phyloP scores from a whole-genome alignment of 257 asterid species.

The Knoxia roxburghii region DNA sequence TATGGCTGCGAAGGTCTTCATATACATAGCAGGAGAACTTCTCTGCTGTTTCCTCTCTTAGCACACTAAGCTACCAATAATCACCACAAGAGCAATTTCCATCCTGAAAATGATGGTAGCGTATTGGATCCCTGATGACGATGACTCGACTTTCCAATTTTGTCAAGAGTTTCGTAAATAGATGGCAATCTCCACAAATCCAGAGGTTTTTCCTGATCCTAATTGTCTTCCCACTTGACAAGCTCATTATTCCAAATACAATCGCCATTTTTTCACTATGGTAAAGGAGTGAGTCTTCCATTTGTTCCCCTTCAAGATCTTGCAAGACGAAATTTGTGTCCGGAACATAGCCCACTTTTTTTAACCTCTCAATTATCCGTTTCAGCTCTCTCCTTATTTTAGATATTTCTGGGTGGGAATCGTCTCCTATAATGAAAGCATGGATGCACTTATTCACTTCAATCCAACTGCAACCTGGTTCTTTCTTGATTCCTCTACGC shows the following conservation, averaged over 20 bases:
- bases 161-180: constrained; percentile 68
- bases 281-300: constrained; percentile 69
- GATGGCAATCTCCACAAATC: constrained; percentile 88
- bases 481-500: constrained; percentile 65
- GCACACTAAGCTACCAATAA: constrained; percentile 58
- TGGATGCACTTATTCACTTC: constrained; percentile 67
- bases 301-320: constrained; percentile 86
- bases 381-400: constrained; percentile 48
- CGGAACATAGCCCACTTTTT: constrained; percentile 70
- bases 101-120: constrained; percentile 83
- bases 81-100: constrained; percentile 89
- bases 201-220: constrained; percentile 80
- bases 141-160: constrained; percentile 52
- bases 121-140: constrained; percentile 82
- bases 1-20: too few relatives aligned
- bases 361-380: constrained; percentile 45
- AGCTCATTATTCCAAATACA: constrained; percentile 58
- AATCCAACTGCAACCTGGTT: constrained; percentile 97
- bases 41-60: too few relatives aligned
- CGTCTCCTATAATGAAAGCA: constrained; percentile 71
- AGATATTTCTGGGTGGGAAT: constrained; percentile 53
- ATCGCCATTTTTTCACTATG: constrained; percentile 92
- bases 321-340: constrained; percentile 81
- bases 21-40: too few relatives aligned
- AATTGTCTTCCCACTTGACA: constrained; percentile 56